Evolutionary conservation across 2,329 filamentous ascomycete genomes (phyloP).

Genomic region (Ophiognomonia clavigignenti-juglandacearum): DNA sequence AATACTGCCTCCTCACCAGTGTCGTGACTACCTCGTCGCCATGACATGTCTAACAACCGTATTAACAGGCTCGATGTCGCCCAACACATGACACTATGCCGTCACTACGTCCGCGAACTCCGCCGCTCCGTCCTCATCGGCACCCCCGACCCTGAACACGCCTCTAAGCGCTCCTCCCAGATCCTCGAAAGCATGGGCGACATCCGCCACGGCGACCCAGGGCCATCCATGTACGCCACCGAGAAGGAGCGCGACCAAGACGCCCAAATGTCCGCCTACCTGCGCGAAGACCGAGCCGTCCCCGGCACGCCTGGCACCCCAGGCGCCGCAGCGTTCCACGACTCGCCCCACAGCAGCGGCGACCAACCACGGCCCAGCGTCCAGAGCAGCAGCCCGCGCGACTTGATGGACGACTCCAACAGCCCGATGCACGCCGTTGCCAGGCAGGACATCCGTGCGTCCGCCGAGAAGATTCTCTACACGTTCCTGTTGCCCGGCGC

Average conservation of each 20-base stretch:
- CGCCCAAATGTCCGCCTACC: conserved; percentile 84
- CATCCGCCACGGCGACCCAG: conserved; percentile 53
- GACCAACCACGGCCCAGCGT: conserved; percentile 44
- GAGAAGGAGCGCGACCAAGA: conserved; percentile 76
- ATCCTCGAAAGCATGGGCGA: conserved; percentile 72
- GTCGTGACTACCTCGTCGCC: conserved; percentile 12
- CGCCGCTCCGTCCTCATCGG: conserved; percentile 88
- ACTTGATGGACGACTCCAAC: conserved; percentile 68
- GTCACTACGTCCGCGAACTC: conserved; percentile 94
- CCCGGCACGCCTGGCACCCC: conserved; percentile 16
- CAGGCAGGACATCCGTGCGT: conserved; percentile 85
- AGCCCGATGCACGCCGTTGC: conserved; percentile 80
- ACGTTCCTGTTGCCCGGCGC: conserved; percentile 93
- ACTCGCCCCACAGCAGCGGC: conserved; percentile 51
- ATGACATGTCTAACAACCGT: conserved; percentile 19
- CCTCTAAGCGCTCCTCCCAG: conserved; percentile 79
- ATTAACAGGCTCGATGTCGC: conserved; percentile 90
- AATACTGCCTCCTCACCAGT: no score
- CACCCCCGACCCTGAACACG: conserved; percentile 79
- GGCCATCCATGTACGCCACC: conserved; percentile 57
- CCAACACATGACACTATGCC: conserved; percentile 95
- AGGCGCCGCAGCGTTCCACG: conserved; percentile 38
- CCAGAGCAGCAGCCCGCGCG: conserved; percentile 54
- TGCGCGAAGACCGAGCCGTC: conserved; percentile 55
- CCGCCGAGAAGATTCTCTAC: conserved; percentile 98